Conservation (phyloP, 495 filamentous ascomycete species). For the Filosporella fistucella region DNA sequence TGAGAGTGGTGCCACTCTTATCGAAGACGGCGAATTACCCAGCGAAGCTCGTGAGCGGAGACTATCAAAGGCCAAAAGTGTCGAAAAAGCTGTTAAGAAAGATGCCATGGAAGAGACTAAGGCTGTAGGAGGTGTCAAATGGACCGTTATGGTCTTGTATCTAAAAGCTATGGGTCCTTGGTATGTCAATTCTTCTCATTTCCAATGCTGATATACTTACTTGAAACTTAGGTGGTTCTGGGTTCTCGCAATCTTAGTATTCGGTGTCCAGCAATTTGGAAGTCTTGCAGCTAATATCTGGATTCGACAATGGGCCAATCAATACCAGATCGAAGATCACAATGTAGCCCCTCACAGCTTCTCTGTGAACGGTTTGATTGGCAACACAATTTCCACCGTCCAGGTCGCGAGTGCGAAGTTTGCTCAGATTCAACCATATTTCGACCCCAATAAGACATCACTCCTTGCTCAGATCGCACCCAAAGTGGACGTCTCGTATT, state of each 20-base stretch:
- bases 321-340: constrained; percentile 34
- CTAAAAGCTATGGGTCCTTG: constrained; percentile 84
- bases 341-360: constrained; percentile 7
- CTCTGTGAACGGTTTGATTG: constrained; percentile 12
- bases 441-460: constrained; percentile 22
- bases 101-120: constrained; percentile 66
- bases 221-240: constrained; percentile 64
- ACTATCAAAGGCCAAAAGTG: constrained; percentile 41
- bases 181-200: constrained; percentile 26
- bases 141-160: constrained; percentile 79
- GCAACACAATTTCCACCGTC: constrained; percentile 19
- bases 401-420: constrained; percentile 12
- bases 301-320: constrained; percentile 83
- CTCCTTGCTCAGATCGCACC: constrained; percentile 23
- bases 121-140: constrained; percentile 78
- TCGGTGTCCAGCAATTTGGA: constrained; percentile 75
- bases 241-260: constrained; percentile 66
- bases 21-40: constrained; percentile 36
- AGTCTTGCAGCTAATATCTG: constrained; percentile 85
- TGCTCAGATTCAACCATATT: constrained; percentile 20
- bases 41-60: constrained; percentile 33
- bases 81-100: constrained; percentile 37
- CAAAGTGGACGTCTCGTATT: constrained; percentile 77
- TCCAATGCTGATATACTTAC: constrained; percentile 2
- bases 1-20: constrained; percentile 40